Evolutionary conservation across 1,284 basidiomycete genomes (phyloP).

Genomic region (Melampsora medusae): DNA sequence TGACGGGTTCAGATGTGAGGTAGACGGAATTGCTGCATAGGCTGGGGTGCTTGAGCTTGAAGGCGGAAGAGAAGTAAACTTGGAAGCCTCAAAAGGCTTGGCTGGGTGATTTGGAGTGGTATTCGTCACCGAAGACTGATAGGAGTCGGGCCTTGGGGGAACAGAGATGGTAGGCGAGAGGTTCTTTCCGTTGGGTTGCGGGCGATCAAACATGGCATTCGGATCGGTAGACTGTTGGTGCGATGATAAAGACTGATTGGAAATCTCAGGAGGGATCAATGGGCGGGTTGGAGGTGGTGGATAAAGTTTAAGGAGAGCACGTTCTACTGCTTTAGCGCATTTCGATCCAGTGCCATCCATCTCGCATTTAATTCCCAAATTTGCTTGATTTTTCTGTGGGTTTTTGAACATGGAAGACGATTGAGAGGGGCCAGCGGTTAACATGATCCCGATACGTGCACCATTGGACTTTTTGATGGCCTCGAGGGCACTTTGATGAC

Average conservation of each 20-base stretch:
- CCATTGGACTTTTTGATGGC: constrained; percentile 46
- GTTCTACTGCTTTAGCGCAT: constrained; percentile 51
- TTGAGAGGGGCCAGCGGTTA: constrained; percentile 19
- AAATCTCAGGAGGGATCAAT: constrained; percentile 49
- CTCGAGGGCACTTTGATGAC: constrained; percentile 54
- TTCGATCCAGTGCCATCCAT: constrained; percentile 57
- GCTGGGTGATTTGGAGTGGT: constrained; percentile 45
- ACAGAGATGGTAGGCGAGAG: constrained; percentile 44
- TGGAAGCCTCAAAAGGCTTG: constrained; percentile 40
- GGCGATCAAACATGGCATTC: constrained; percentile 21
- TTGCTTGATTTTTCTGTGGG: constrained; percentile 3
- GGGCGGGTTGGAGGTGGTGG: constrained; percentile 44
- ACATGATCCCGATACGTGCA: constrained; percentile 51
- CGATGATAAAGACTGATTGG: constrained; percentile 34
- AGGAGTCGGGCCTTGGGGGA: constrained; percentile 23
- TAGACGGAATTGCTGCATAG: not conserved
- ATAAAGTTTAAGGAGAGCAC: constrained; percentile 19
- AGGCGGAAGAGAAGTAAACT: constrained; percentile 12
- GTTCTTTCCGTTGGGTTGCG: constrained; percentile 42
- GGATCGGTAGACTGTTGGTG: not conserved
- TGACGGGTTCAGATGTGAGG: not conserved
- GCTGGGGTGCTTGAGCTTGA: constrained; percentile 11
- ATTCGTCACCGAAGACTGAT: constrained; percentile 2
- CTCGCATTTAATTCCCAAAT: constrained; percentile 49
- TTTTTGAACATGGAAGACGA: constrained; percentile 8